Base-by-base conservation (phyloP, 1,284 basidiomycete genomes). In the Schizophyllum amplum region DNA sequence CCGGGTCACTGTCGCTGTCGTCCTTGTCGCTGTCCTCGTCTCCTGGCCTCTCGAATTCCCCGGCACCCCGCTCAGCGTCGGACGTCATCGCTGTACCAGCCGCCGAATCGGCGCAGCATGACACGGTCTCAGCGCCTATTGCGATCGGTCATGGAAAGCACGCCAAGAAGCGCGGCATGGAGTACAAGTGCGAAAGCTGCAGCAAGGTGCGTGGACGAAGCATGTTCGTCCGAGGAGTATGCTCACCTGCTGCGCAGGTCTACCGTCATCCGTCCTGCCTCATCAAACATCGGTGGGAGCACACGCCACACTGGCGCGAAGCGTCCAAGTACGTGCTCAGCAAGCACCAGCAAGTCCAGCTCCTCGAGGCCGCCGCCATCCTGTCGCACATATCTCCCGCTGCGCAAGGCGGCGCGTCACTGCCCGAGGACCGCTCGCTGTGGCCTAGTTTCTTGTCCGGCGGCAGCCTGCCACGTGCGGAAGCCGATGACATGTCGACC, bases 341-440 rank as follows among this genome's bases (percentile, higher is more conserved):
- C 73, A 99, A 98, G 75, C 96, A 99, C 69, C 95, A 98, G 68
- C 96, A 98, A 67, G 96, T 99, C 1, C 96, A 98, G 69, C 77
- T 98, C 57, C 86, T 99, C 54, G 96, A 98, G 86, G 96, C 95
- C 5, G 96, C 96, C 0, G 93, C 96, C 5, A 98, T 99, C 61
- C 82, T 99, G 48, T 90, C 89, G 1, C 91, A 93, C 68, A 76
- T 94, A 56, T 84, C 85, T 15, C 82, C 85, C 1, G 72, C 77
- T 7, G 77, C 83, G 1, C 77, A 80, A 25, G 80, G 80, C 11
- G 86, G 87, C 7, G 82, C 85, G 4, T 92, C 92, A 2, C 78
- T 98, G 5, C 96, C 96, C 0, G 93, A 93, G 60, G 94, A 98
- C 70, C 92, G 94, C 62, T 87, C 89, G 2, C 77, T 90, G 53